phyloP scores from a whole-genome alignment of 192 early-diverging fungal genomes.

The Podila clonocystis region DNA sequence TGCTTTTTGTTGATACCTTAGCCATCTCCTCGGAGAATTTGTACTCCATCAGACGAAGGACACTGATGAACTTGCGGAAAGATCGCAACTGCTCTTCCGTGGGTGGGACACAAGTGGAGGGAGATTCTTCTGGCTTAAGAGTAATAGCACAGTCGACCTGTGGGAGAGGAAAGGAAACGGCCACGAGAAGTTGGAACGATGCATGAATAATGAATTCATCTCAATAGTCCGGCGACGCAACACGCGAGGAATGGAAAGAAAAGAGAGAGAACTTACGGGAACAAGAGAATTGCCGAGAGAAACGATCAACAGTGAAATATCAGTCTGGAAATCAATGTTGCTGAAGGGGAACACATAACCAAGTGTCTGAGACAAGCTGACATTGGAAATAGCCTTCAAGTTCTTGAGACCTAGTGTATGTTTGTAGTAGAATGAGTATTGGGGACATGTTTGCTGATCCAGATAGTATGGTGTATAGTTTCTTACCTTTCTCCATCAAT shows the following conservation, averaged over 20 bases:
- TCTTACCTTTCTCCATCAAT: constrained; percentile 66
- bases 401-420: constrained; percentile 67
- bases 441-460: no score
- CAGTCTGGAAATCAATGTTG: constrained; percentile 74
- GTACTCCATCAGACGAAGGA: constrained; percentile 61
- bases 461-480: neutral
- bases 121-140: constrained; percentile 41
- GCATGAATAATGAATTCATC: neutral
- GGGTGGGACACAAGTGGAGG: constrained; percentile 35
- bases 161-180: neutral
- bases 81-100: constrained; percentile 57
- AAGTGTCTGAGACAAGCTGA: constrained; percentile 70
- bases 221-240: neutral
- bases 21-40: constrained; percentile 70
- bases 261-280: constrained; percentile 54
- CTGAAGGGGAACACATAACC: constrained; percentile 78
- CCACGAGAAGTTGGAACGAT: neutral
- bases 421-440: no score
- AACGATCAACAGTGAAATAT: constrained; percentile 69
- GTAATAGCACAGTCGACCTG: constrained; percentile 65
- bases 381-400: constrained; percentile 69
- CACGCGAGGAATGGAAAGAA: neutral
- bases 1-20: constrained; percentile 43
- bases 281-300: constrained; percentile 77
- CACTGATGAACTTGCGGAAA: constrained; percentile 69